Evolutionary conservation across 108 stramenopile species (phyloP), one percentile per base, ranked within the genome.

Genomic region (Licmophora abbreviata): DNA sequence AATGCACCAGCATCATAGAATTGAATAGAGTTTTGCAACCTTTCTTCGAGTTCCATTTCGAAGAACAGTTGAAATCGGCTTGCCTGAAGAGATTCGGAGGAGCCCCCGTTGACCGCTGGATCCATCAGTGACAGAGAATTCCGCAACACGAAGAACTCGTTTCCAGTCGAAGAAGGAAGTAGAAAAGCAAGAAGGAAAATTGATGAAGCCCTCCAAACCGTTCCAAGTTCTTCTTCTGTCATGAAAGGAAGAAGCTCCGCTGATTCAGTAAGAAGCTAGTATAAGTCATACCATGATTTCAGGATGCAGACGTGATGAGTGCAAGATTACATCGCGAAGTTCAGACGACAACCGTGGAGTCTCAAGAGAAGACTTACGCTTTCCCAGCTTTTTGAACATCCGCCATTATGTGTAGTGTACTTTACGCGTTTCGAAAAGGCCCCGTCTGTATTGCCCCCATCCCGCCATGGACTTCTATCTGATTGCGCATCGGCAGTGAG

Each of bases 121-220:
- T n/a, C n/a, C n/a, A n/a, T n/a, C n/a, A n/a, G n/a, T n/a, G n/a
- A n/a, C n/a, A n/a, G n/a, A 41, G 44, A 14, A 2, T 48, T 21
- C 15, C 29, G 30, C 1, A 70, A 38, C 17, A 66, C 25, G 17
- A 60, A 66, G 29, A 54, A 64, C 24, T 70, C 65, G 26, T 73
- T 73, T 12, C 76, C 76, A 11, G 76, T 77, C 9, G 71, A 73
- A 25, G 46, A 52, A 11, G 76, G 76, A 22, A 68, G 45, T 5
- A 77, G 29, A 44, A 56, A 77, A 26, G 71, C 76, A 18, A 77
- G 33, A 14, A 73, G 26, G 3, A 73, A 37, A 40, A 73, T 72
- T 6, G 70, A 59, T n/a, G 58, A 54, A 7, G 69, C 29, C 32
- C 42, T 63, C 8, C 44, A 54, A 0, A 65, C 55, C 37, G 52